phyloP scores from a whole-genome alignment of 2,329 filamentous ascomycete species.

The Sporothrix globosa region DNA sequence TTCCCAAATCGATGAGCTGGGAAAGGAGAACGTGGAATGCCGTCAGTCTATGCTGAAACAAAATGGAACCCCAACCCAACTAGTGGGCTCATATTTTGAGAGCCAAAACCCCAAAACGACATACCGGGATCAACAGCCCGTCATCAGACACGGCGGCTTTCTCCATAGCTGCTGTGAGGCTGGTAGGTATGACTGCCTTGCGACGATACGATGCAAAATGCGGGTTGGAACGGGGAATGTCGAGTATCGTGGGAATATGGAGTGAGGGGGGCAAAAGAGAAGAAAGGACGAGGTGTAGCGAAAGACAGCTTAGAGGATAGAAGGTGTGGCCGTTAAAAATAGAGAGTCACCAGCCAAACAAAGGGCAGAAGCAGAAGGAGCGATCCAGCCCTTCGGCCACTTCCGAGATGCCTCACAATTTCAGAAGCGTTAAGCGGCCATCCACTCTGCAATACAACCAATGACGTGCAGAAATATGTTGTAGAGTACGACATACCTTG shows the following conservation, averaged over 20 bases:
- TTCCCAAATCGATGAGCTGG: constrained; percentile 77
- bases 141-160: constrained; percentile 41
- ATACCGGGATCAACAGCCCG: constrained; percentile 40
- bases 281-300: not conserved
- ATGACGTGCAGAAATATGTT: not conserved
- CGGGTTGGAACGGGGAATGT: not conserved
- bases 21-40: not conserved
- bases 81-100: too few relatives aligned
- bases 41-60: not conserved
- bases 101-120: not conserved
- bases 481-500: not conserved
- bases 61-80: not conserved
- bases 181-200: not conserved
- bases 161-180: constrained; percentile 40
- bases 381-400: constrained; percentile 26
- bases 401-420: constrained; percentile 23
- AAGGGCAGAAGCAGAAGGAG: not conserved
- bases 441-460: not conserved
- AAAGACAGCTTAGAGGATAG: not conserved
- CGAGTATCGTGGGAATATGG: not conserved
- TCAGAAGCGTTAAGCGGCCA: not conserved
- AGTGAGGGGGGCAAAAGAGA: not conserved
- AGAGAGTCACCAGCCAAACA: not conserved
- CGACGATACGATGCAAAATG: not conserved
- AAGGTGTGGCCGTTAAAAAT: not conserved